These are phyloP conservation scores for Pleurotus cornucopiae DNA, from an alignment of 768 basidiomycete genomes.

Conservation along the genomic window DNA sequence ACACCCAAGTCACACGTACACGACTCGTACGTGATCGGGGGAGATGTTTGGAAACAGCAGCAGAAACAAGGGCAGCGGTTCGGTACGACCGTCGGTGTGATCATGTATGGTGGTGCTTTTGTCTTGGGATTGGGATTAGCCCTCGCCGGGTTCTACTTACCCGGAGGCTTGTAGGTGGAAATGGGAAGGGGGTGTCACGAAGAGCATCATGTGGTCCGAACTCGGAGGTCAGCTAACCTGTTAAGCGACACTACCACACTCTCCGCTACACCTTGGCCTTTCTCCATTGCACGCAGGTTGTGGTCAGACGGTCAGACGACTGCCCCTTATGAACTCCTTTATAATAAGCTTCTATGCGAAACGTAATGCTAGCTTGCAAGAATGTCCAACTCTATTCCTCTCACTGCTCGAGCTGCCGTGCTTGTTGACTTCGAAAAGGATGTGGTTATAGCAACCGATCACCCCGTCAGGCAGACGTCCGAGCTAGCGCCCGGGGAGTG, in stretches of 20 bases:
- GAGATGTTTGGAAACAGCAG: neutral
- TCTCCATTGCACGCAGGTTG: neutral
- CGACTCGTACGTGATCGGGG: neutral
- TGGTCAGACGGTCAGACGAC: neutral
- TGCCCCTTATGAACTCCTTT: neutral
- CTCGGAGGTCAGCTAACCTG: neutral
- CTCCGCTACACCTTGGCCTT: neutral
- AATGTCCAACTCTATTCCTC: constrained; percentile 22
- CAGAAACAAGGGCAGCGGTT: neutral
- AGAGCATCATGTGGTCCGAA: neutral
- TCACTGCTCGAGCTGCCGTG: constrained; percentile 34
- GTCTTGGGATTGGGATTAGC: neutral
- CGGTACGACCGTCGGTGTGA: neutral
- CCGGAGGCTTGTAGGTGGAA: neutral
- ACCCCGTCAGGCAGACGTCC: constrained; percentile 53
- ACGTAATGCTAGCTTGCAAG: neutral
- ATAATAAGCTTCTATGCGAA: neutral
- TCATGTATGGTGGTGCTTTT: neutral
- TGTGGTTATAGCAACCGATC: constrained; percentile 31
- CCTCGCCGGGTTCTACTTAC: neutral
- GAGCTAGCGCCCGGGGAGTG: constrained; percentile 61
- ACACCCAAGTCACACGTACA: neutral
- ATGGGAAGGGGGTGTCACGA: neutral
- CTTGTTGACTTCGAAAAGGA: constrained; percentile 23
- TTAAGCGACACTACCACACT: too few species aligned